Percentiles rank a stretch among this genome's conserved stretches.
Evolutionary conservation across 441 rosid species (phyloP).

Genomic region (Gossypium lobatum): DNA sequence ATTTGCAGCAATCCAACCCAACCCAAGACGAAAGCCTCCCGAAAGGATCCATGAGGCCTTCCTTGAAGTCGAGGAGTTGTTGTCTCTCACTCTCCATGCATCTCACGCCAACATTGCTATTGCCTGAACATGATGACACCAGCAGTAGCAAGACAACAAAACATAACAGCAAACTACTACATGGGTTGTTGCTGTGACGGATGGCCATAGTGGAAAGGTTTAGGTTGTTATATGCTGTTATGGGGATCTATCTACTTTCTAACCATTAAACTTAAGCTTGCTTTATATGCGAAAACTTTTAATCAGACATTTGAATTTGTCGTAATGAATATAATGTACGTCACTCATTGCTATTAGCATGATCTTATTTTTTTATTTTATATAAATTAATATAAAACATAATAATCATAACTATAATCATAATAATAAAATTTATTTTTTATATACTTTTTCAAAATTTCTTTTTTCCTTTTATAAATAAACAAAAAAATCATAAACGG

Average conservation of each 20-base stretch:
- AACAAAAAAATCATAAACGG: too few relatives aligned
- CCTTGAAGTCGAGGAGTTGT: not conserved
- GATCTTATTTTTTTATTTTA: too few relatives aligned
- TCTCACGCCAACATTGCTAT: not conserved
- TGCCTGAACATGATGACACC: not conserved
- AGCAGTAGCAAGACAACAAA: not conserved
- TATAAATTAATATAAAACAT: too few relatives aligned
- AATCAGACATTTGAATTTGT: too few relatives aligned
- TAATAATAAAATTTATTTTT: too few relatives aligned
- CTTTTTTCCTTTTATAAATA: too few relatives aligned
- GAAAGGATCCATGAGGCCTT: not conserved
- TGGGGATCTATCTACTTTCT: not conserved
- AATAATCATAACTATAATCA: too few relatives aligned
- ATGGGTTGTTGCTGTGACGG: not conserved
- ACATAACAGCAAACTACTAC: not conserved
- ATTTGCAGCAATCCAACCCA: constrained; percentile 12
- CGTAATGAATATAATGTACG: too few relatives aligned
- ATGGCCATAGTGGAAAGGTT: not conserved
- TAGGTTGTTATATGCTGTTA: not conserved
- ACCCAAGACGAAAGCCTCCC: constrained; percentile 18
- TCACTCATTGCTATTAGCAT: too few relatives aligned
- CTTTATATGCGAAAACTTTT: not conserved
- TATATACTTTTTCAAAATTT: too few relatives aligned
- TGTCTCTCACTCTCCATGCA: not conserved
- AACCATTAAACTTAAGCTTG: not conserved